Evolutionary conservation across 495 filamentous ascomycete genomes (phyloP).

Genomic region (Thozetella sp.): DNA sequence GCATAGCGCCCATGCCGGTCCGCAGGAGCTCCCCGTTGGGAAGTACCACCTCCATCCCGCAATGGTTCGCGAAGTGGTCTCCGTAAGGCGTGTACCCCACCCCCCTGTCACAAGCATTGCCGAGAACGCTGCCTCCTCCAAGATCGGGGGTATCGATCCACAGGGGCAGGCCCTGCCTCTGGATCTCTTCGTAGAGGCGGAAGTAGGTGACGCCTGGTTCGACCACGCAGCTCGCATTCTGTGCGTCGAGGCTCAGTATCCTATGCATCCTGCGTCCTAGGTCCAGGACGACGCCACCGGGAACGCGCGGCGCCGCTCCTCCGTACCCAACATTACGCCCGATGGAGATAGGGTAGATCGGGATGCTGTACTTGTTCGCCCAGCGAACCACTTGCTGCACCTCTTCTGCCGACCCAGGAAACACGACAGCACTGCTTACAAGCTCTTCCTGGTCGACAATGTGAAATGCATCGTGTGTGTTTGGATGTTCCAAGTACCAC

Average conservation of each 20-base stretch:
- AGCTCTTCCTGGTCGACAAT: slow-evolving; percentile 43
- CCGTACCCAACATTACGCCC: slow-evolving; percentile 60
- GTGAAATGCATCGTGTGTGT: slow-evolving; percentile 48
- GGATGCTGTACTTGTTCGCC: slow-evolving; percentile 49
- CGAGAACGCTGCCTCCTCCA: slow-evolving; percentile 57
- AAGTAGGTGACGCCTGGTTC: slow-evolving; percentile 63
- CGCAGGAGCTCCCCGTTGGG: slow-evolving; percentile 55
- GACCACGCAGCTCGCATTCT: slow-evolving; percentile 53
- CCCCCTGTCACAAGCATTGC: slow-evolving; percentile 58
- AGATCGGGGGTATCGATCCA: slow-evolving; percentile 59
- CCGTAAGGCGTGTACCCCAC: slow-evolving; percentile 55
- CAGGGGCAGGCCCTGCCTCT: slow-evolving; percentile 39
- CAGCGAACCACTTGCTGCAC: slow-evolving; percentile 47
- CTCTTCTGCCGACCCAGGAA: slow-evolving; percentile 39
- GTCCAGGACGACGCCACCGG: slow-evolving; percentile 54
- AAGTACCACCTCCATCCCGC: slow-evolving; percentile 58
- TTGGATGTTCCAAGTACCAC: slow-evolving; percentile 50
- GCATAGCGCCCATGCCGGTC: slow-evolving; percentile 62
- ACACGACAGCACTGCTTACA: slow-evolving; percentile 41
- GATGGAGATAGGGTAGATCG: slow-evolving; percentile 56
- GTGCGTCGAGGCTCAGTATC: slow-evolving; percentile 53
- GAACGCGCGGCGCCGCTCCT: slow-evolving; percentile 56
- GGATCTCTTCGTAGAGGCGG: slow-evolving; percentile 51
- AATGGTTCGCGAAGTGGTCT: slow-evolving; percentile 58
- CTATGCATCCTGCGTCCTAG: slow-evolving; percentile 56